Evolutionary conservation across 306 rosid genomes (phyloP).

Genomic region (Gynostemma pentaphyllum): DNA sequence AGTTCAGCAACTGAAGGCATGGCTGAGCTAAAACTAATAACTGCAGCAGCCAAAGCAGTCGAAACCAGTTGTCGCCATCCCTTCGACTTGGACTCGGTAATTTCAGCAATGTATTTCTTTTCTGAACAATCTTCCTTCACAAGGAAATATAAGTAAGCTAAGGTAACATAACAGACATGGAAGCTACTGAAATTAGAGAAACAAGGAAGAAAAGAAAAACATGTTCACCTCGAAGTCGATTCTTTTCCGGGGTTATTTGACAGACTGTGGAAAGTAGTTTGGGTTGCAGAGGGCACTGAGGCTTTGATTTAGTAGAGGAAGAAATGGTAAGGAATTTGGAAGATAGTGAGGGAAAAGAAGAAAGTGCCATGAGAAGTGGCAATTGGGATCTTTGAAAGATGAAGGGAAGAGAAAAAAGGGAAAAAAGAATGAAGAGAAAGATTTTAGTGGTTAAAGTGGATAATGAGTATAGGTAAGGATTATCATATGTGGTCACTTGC

Average conservation of each 20-base stretch:
- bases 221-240: constrained; percentile 14
- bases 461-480: constrained; percentile 5
- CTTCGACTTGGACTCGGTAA: constrained; percentile 32
- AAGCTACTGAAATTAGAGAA: not conserved
- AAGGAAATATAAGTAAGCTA: constrained; percentile 16
- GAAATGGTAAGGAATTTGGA: constrained; percentile 21
- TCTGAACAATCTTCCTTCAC: constrained; percentile 26
- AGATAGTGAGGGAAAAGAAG: constrained; percentile 39
- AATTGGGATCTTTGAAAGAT: not conserved
- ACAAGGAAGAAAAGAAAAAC: not conserved
- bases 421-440: constrained; percentile 9
- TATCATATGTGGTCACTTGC: constrained; percentile 3
- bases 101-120: constrained; percentile 13
- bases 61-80: constrained; percentile 47
- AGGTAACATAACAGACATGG: not conserved
- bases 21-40: constrained; percentile 45
- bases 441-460: not conserved
- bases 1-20: constrained; percentile 82
- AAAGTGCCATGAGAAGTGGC: constrained; percentile 32
- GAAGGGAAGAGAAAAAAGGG: not conserved
- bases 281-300: constrained; percentile 12
- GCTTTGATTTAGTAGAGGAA: constrained; percentile 23
- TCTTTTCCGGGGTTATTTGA: constrained; percentile 21
- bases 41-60: constrained; percentile 49
- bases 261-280: constrained; percentile 22